Conservation (phyloP, 768 basidiomycete species). For the Boletus vermiculosoides region DNA sequence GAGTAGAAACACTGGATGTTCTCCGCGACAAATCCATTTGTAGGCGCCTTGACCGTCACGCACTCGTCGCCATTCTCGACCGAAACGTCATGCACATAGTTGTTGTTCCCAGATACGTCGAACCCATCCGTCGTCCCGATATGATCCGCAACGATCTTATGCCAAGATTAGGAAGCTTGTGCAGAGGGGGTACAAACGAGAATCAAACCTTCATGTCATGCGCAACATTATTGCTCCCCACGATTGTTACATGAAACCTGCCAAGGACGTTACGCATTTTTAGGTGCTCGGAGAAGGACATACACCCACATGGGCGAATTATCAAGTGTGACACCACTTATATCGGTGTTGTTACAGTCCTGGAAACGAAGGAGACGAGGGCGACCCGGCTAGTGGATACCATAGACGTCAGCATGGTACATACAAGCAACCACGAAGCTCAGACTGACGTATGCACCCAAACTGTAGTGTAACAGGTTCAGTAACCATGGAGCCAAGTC, state of each 20-base stretch:
- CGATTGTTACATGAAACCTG: slow-evolving; percentile 15
- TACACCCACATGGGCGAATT: slow-evolving; percentile 11
- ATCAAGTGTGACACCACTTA: slow-evolving; percentile 16
- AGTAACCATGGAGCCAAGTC: neutral
- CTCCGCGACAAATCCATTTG: slow-evolving; percentile 17
- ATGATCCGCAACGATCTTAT: slow-evolving; percentile 12
- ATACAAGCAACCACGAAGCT: neutral
- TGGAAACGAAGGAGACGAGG: slow-evolving; percentile 10
- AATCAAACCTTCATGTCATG: slow-evolving; percentile 10
- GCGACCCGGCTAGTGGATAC: neutral
- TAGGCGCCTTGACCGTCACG: slow-evolving; percentile 35
- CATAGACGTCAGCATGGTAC: neutral
- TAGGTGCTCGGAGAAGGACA: neutral
- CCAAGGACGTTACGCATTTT: neutral
- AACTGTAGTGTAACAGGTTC: neutral
- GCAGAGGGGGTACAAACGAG: neutral
- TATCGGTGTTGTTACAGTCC: slow-evolving; percentile 2
- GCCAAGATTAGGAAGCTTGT: neutral
- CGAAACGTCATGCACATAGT: slow-evolving; percentile 34
- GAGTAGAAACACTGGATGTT: slow-evolving; percentile 15
- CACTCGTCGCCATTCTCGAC: slow-evolving; percentile 36
- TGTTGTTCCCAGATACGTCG: slow-evolving; percentile 29
- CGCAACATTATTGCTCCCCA: slow-evolving; percentile 6
- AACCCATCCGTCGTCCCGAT: slow-evolving; percentile 11
- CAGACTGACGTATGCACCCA: neutral